Conservation (phyloP, 2,329 filamentous ascomycete genomes). For the Zalaria sp. region DNA sequence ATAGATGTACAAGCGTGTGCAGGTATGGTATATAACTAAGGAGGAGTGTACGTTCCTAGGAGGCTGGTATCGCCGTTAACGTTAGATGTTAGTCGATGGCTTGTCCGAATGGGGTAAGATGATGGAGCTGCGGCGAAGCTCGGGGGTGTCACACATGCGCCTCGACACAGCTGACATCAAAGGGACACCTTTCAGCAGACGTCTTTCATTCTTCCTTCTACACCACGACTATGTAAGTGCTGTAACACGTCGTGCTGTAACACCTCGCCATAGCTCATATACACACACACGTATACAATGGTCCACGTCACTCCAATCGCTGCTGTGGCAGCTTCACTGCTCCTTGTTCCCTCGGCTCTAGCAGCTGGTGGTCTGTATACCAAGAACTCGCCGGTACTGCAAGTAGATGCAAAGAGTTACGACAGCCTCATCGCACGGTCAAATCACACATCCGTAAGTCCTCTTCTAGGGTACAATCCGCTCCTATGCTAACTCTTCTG, state of each 20-base stretch:
- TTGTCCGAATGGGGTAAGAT: background rate
- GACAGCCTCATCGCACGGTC: conserved; percentile 72
- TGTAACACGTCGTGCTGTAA: conserved; percentile 1
- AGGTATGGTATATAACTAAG: too few relatives aligned
- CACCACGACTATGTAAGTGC: background rate
- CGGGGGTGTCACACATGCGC: too few relatives aligned
- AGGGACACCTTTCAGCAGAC: too few relatives aligned
- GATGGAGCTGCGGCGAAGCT: background rate
- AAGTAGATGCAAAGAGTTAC: conserved; percentile 67
- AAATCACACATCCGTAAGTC: conserved; percentile 75
- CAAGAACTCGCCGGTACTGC: conserved; percentile 76
- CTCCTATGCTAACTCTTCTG: background rate
- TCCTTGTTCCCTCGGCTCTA: conserved; percentile 50
- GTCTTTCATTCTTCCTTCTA: too few relatives aligned
- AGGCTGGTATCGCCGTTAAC: too few relatives aligned
- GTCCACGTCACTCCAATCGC: conserved; percentile 16
- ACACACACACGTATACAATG: conserved; percentile 2
- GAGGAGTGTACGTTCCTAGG: too few relatives aligned
- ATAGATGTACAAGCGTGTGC: background rate
- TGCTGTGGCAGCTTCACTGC: conserved; percentile 45
- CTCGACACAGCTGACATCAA: too few relatives aligned
- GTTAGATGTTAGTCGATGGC: too few relatives aligned
- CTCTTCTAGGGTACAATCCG: background rate
- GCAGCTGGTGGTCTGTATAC: conserved; percentile 60
- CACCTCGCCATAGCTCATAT: conserved; percentile 10